A percentile compares a stretch with the other conserved stretches of the same genome.
Evolutionary conservation across 2,329 filamentous ascomycete genomes (phyloP).

Genomic region (Colletotrichum godetiae): DNA sequence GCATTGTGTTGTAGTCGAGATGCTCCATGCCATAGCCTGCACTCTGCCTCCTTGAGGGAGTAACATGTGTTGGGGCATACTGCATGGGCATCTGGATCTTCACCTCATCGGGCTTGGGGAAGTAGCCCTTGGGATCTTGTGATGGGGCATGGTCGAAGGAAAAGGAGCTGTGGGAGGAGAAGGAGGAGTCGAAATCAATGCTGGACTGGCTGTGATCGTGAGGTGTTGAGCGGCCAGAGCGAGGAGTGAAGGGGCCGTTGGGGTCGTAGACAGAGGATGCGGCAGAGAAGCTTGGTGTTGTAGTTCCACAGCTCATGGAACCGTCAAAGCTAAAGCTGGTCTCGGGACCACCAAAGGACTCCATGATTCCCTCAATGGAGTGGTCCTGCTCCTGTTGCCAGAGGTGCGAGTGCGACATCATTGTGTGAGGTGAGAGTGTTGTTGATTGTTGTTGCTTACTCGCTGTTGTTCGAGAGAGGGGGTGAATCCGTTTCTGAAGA

Average conservation of each 20-base stretch:
- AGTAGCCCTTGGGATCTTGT: conserved; percentile 31
- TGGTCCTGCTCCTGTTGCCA: conserved; percentile 34
- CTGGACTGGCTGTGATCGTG: conserved; percentile 43
- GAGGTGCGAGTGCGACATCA: conserved; percentile 32
- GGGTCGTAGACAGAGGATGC: conserved; percentile 54
- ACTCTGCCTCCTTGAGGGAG: conserved; percentile 32
- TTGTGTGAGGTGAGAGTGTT: conserved; percentile 17
- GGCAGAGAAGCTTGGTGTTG: conserved; percentile 38
- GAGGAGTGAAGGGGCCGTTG: conserved; percentile 57
- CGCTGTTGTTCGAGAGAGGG: conserved; percentile 23
- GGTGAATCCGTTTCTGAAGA: conserved; percentile 34
- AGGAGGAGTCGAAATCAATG: conserved; percentile 52
- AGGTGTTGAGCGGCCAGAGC: conserved; percentile 56
- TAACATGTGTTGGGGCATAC: conserved; percentile 26
- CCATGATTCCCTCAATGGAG: conserved; percentile 35
- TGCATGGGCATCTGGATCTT: conserved; percentile 32
- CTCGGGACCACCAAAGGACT: conserved; percentile 32
- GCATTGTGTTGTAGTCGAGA: conserved; percentile 52
- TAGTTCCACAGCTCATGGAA: conserved; percentile 32
- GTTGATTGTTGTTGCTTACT: conserved; percentile 31
- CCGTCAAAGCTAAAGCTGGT: conserved; percentile 35
- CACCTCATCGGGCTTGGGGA: conserved; percentile 29
- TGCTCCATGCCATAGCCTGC: conserved; percentile 40
- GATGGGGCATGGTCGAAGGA: conserved; percentile 33
- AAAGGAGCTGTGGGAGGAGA: conserved; percentile 41